Evolutionary conservation across 192 early-diverging fungal genomes (phyloP).

Genomic region (Coemansia sp.): DNA sequence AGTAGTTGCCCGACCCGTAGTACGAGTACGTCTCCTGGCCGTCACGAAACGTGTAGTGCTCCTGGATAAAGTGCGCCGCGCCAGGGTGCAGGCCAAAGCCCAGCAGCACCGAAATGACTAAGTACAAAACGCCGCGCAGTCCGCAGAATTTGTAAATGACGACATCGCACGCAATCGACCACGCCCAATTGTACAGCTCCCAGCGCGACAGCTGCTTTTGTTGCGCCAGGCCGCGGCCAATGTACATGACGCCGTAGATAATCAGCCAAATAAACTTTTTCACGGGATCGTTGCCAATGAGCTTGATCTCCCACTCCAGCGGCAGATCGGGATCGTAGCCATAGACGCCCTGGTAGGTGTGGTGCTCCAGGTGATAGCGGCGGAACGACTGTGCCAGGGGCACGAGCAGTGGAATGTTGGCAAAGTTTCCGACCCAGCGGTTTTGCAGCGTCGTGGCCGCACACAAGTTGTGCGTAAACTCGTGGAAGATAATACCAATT

Average conservation of each 20-base stretch:
- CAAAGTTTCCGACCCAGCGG: conserved; percentile 75
- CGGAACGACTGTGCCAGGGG: conserved; percentile 79
- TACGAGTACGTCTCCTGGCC: conserved; percentile 97
- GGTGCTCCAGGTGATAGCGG: conserved; percentile 92
- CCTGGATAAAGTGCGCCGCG: conserved; percentile 95
- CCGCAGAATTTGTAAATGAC: conserved; percentile 61
- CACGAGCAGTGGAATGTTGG: conserved; percentile 82
- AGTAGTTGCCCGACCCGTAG: conserved; percentile 84
- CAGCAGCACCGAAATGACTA: conserved; percentile 69
- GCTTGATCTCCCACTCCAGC: conserved; percentile 75
- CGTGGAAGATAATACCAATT: conserved; percentile 87
- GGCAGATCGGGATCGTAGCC: conserved; percentile 94
- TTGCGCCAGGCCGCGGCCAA: conserved; percentile 68
- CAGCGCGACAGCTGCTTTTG: conserved; percentile 67
- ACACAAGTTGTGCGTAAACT: conserved; percentile 85
- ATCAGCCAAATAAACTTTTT: conserved; percentile 77
- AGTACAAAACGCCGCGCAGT: conserved; percentile 62
- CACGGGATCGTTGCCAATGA: conserved; percentile 67
- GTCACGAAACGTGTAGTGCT: conserved; percentile 93
- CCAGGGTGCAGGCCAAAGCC: conserved; percentile 89
- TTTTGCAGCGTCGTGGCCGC: conserved; percentile 71
- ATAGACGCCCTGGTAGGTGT: conserved; percentile 93
- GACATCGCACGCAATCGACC: conserved; percentile 58
- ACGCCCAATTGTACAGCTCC: conserved; percentile 78
- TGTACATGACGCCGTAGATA: conserved; percentile 84